Conservation (phyloP, 164 flowering plant genomes). For the Stephania japonica region DNA sequence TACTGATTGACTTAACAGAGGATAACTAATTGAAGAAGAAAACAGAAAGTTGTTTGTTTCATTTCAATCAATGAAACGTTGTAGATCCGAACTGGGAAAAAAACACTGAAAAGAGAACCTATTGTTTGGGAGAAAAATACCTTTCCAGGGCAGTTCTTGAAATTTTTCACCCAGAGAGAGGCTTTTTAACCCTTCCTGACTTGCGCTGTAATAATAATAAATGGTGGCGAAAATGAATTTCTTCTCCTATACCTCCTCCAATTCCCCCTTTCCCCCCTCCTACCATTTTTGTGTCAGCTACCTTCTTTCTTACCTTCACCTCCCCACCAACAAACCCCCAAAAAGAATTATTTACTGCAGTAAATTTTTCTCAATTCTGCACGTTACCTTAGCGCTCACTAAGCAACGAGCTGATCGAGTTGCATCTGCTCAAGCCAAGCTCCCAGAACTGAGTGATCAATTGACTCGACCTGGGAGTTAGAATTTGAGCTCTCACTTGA, state of each 20-base stretch:
- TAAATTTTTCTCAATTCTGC: not conserved
- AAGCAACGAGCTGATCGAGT: conserved; percentile 74
- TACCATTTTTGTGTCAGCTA: not conserved
- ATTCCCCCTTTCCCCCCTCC: not conserved
- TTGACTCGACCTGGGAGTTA: conserved; percentile 34
- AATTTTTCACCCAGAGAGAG: conserved; percentile 13
- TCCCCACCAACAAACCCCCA: conserved; percentile 12
- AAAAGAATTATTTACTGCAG: conserved; percentile 13
- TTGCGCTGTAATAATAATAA: conserved; percentile 13
- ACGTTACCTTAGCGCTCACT: conserved; percentile 26
- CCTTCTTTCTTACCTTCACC: conserved; percentile 6
- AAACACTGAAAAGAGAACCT: not conserved
- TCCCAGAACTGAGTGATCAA: conserved; percentile 64
- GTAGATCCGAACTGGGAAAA: not conserved
- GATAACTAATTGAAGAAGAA: not conserved
- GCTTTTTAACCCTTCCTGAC: conserved; percentile 1
- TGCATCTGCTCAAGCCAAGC: conserved; percentile 93
- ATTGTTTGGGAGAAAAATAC: conserved; percentile 15
- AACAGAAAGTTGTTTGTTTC: not conserved
- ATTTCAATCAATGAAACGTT: not conserved
- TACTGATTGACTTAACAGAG: not conserved
- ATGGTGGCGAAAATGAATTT: conserved; percentile 17
- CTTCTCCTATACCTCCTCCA: not conserved
- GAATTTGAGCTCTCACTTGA: conserved; percentile 25
- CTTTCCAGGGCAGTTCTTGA: conserved; percentile 14